A percentile compares a stretch with the other conserved stretches of the same genome.
Evolutionary conservation across 495 filamentous ascomycete genomes (phyloP).

Genomic region (Trichoderma asperelloides): DNA sequence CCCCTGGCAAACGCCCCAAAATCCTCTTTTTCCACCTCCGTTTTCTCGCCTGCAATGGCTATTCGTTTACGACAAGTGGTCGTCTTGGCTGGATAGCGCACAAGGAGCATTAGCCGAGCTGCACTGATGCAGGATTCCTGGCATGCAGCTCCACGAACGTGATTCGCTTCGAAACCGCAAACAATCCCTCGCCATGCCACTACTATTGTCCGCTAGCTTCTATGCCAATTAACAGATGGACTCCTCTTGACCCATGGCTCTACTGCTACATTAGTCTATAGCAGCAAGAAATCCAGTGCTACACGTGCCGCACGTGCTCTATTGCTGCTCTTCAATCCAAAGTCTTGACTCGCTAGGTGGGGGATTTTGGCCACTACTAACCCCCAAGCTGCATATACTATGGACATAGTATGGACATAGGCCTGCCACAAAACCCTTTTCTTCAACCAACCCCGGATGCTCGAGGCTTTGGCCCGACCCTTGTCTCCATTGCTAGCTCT

Average conservation of each 20-base stretch:
- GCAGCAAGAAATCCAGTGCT: background rate
- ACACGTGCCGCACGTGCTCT: background rate
- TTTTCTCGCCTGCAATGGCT: background rate
- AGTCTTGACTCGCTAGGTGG: background rate
- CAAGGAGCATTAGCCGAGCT: background rate
- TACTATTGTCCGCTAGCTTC: background rate
- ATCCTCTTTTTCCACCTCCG: background rate
- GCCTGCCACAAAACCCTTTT: background rate
- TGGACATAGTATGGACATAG: background rate
- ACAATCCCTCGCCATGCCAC: background rate
- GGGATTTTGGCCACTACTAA: background rate
- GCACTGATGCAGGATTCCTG: background rate
- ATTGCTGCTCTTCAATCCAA: background rate
- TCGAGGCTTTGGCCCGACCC: background rate
- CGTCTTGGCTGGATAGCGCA: background rate
- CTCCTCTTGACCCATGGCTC: background rate
- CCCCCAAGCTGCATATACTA: background rate
- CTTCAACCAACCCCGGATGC: background rate
- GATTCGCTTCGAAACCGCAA: background rate
- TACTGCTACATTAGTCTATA: background rate
- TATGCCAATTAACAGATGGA: background rate
- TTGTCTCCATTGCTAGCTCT: background rate
- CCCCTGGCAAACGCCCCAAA: too few species aligned
- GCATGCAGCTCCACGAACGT: conserved; percentile 2
- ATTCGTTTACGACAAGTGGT: background rate